These are phyloP conservation scores for Stachybotrys elegans DNA, from an alignment of 2,329 filamentous ascomycete genomes.

Conservation along the genomic window DNA sequence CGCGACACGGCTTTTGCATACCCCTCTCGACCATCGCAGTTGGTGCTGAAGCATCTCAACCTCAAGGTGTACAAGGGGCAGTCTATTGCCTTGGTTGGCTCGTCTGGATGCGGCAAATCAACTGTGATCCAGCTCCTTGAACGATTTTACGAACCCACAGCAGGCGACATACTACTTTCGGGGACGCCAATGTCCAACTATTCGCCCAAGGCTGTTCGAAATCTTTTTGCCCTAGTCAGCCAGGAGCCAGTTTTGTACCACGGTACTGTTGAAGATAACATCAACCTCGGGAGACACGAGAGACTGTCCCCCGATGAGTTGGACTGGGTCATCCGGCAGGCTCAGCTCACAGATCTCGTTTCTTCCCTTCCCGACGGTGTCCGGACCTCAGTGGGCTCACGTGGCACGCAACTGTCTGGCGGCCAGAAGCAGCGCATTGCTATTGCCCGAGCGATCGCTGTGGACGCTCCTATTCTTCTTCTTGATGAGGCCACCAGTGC, in stretches of 20 bases:
- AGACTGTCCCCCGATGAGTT: too few species aligned
- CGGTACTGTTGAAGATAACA: conserved; percentile 44
- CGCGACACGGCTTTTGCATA: conserved; percentile 62
- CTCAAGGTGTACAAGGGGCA: conserved; percentile 39
- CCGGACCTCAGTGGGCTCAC: too few species aligned
- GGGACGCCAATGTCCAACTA: conserved; percentile 11
- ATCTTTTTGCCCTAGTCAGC: conserved; percentile 19
- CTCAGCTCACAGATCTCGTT: too few species aligned
- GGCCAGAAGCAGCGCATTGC: too few species aligned
- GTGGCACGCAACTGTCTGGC: too few species aligned
- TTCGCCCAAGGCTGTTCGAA: conserved; percentile 17
- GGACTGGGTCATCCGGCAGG: too few species aligned
- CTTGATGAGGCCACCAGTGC: too few species aligned
- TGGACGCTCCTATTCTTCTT: too few species aligned
- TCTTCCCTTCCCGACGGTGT: too few species aligned
- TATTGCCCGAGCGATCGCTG: too few species aligned
- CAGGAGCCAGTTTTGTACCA: conserved; percentile 25
- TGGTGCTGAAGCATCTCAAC: conserved; percentile 57
- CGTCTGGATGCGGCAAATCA: conserved; percentile 44
- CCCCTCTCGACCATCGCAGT: conserved; percentile 60
- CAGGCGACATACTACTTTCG: conserved; percentile 4
- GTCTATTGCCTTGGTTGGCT: conserved; percentile 39
- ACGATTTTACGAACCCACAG: conserved; percentile 43
- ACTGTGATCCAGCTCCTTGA: conserved; percentile 49
- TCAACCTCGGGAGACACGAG: too few species aligned